Evolutionary conservation across 352 stramenopile species (phyloP).

Genomic region (Pythium coloratum): DNA sequence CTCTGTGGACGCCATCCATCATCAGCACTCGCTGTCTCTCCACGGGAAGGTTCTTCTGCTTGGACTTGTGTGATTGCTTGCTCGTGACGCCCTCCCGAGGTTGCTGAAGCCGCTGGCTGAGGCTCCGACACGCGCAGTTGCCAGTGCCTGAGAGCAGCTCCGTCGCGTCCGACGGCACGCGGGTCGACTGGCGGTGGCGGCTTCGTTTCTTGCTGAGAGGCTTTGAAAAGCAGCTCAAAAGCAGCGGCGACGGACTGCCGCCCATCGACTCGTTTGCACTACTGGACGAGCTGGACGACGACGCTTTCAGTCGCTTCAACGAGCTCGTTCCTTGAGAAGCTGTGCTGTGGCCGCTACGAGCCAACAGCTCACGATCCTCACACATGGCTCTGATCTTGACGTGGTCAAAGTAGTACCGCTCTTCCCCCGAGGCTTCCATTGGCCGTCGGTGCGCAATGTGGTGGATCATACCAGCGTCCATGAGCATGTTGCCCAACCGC

Average conservation of each 20-base stretch:
- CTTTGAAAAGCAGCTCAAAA: background rate
- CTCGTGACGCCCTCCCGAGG: background rate
- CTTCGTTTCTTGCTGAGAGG: background rate
- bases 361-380: background rate
- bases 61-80: too few species aligned
- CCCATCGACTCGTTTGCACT: background rate
- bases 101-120: slow-evolving; percentile 37
- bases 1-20: background rate
- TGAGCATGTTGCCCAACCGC: slow-evolving; percentile 45
- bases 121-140: slow-evolving; percentile 40
- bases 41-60: background rate
- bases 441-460: slow-evolving; percentile 28
- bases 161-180: slow-evolving; percentile 8
- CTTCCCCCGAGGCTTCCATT: slow-evolving; percentile 14
- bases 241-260: background rate
- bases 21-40: background rate
- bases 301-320: background rate
- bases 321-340: too few species aligned
- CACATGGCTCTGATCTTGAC: background rate
- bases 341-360: too few species aligned
- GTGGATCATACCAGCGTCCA: slow-evolving; percentile 50
- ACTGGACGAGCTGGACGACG: background rate
- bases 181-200: background rate
- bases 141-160: slow-evolving; percentile 15
- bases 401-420: slow-evolving; percentile 25